Percentiles rank a stretch among this genome's conserved stretches.
phyloP scores from a whole-genome alignment of 2,329 filamentous ascomycete genomes.

The Cladophialophora carrionii region DNA sequence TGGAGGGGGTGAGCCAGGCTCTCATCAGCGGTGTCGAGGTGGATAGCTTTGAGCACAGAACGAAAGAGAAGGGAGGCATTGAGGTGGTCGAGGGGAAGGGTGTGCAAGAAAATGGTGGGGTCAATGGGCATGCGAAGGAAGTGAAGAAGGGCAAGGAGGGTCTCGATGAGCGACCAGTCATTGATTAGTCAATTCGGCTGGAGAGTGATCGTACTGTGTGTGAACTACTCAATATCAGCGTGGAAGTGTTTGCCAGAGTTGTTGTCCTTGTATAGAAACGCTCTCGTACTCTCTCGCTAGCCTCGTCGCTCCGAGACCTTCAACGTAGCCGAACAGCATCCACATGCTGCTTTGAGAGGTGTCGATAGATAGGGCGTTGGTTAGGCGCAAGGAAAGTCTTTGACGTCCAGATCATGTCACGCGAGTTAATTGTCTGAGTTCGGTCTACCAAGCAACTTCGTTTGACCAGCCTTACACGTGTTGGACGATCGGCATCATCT shows the following conservation, averaged over 20 bases:
- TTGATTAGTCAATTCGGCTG: slow-evolving; percentile 15
- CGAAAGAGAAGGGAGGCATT: slow-evolving; percentile 22
- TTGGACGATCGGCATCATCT: no score
- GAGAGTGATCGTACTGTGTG: not conserved
- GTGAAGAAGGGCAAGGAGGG: slow-evolving; percentile 8
- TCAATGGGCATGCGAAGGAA: not conserved
- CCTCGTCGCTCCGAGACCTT: not conserved
- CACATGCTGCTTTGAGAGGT: not conserved
- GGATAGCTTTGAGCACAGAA: slow-evolving; percentile 22
- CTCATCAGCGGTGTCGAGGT: slow-evolving; percentile 79
- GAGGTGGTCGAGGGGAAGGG: slow-evolving; percentile 10
- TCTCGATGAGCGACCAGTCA: slow-evolving; percentile 22
- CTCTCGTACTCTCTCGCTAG: not conserved
- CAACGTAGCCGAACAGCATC: not conserved
- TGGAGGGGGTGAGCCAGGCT: slow-evolving; percentile 82
- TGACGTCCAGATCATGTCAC: no score
- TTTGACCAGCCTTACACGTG: no score
- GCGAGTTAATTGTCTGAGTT: no score
- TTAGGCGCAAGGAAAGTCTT: no score
- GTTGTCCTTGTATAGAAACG: not conserved
- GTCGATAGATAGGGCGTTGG: no score
- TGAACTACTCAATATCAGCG: not conserved
- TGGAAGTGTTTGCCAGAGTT: not conserved
- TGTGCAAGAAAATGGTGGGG: not conserved
- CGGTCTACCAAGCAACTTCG: no score